Evolutionary conservation across 139 green algal genomes (phyloP).

Genomic region (Choricystis sp.): DNA sequence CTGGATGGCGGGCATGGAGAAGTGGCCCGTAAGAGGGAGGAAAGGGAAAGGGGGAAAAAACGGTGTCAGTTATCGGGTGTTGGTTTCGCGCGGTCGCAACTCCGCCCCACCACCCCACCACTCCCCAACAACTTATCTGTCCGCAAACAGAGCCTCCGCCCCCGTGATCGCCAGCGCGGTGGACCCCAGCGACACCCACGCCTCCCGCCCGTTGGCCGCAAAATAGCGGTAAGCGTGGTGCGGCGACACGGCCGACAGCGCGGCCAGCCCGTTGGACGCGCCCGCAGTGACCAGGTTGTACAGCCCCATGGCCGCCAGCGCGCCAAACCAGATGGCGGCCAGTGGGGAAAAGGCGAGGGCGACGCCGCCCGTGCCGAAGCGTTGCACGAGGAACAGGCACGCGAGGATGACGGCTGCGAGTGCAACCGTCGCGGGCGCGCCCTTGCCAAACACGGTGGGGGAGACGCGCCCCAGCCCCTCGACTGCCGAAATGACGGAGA

Average conservation of each 20-base stretch:
- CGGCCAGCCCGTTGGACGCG: slow-evolving; percentile 1
- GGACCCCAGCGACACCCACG: slow-evolving; percentile 27
- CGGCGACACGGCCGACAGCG: slow-evolving; percentile 3
- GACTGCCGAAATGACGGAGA: slow-evolving; percentile 3
- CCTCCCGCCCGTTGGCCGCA: slow-evolving; percentile 3
- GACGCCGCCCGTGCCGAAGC: slow-evolving; percentile 25
- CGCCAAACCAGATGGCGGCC: slow-evolving; percentile 25
- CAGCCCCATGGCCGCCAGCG: slow-evolving; percentile 16
- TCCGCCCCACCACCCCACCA: too few relatives aligned
- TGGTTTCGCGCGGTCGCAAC: too few relatives aligned
- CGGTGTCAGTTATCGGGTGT: too few relatives aligned
- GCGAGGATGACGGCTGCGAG: slow-evolving; percentile 21
- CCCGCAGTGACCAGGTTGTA: too few relatives aligned
- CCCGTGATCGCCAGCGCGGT: slow-evolving; percentile 46
- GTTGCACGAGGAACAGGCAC: slow-evolving; percentile 34
- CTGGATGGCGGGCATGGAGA: slow-evolving; percentile 19
- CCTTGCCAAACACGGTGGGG: not conserved
- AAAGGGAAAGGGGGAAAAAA: too few relatives aligned
- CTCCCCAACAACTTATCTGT: too few relatives aligned
- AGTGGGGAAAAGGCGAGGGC: slow-evolving; percentile 33
- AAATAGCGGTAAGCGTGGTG: slow-evolving; percentile 19
- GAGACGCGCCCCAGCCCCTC: not conserved
- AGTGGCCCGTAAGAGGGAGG: too few relatives aligned
- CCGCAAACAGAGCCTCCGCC: slow-evolving; percentile 47
- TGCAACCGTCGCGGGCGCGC: not conserved